A percentile compares a stretch with the other conserved stretches of the same genome.
Conservation (phyloP, 2,329 filamentous ascomycete genomes). For the Incumbomyces delicatus region DNA sequence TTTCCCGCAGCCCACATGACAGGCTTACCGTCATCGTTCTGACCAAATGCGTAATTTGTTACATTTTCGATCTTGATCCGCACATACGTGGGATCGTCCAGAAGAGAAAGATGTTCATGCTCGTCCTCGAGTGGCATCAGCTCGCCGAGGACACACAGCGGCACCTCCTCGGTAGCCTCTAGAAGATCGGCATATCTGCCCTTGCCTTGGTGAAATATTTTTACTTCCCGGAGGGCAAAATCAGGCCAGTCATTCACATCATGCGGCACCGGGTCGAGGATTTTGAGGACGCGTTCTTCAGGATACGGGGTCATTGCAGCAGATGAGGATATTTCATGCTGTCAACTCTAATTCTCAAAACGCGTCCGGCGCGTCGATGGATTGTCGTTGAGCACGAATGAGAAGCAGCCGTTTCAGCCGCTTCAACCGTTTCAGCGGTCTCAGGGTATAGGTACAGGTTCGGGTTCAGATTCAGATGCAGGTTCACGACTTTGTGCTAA, state of each 20-base stretch:
- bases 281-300: constrained; percentile 34
- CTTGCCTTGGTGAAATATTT: constrained; percentile 41
- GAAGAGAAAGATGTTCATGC: constrained; percentile 30
- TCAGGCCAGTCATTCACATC: constrained; percentile 51
- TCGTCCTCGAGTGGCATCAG: constrained; percentile 37
- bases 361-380: background rate
- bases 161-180: constrained; percentile 43
- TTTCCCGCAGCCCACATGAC: constrained; percentile 53
- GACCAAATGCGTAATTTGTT: constrained; percentile 40
- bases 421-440: too few relatives aligned
- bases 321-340: constrained; percentile 12
- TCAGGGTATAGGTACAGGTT: too few relatives aligned
- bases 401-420: background rate
- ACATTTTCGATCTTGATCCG: constrained; percentile 40
- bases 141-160: constrained; percentile 46
- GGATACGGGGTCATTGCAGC: constrained; percentile 19
- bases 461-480: too few relatives aligned
- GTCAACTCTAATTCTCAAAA: constrained; percentile 2
- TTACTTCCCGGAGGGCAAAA: constrained; percentile 47
- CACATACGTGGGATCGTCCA: constrained; percentile 23
- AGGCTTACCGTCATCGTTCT: constrained; percentile 45
- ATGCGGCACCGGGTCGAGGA: constrained; percentile 33
- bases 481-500: background rate
- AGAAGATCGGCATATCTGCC: constrained; percentile 45
- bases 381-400: background rate